Evolutionary conservation across 495 filamentous ascomycete species (phyloP), one percentile per base, ranked within the genome.

Genomic region (Evernia prunastri): DNA sequence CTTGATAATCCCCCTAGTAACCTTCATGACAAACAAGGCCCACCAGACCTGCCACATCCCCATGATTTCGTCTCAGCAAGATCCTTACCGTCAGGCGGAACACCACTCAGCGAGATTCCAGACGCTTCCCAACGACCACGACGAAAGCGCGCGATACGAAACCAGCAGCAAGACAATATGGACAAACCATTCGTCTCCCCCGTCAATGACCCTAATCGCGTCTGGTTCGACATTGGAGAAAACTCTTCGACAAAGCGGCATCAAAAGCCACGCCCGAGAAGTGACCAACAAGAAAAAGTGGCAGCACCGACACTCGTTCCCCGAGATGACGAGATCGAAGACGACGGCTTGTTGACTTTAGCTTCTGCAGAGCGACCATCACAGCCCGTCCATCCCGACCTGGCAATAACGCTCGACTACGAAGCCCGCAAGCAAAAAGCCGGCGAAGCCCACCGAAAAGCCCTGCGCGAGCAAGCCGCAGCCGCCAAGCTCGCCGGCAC

Each of bases 161-260:
- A 67, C 60, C 69, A 59, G 35, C 70, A 59, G 29, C 15, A 45
- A 29, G 56, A n/a, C n/a, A 62, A 61, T 25, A 29, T 70, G 1
- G 71, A 77, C 43, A 73, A 71, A 58, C 72, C 72, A 20, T 77
- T 78, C 63, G 65, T 74, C 7, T 64, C 75, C 13, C 76, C 78
- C 10, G 57, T 75, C 17, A 59, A 66, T 29, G 68, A 73, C 12
- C 59, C 59, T 12, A 33, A 36, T 7, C 42, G 53, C 18, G 69
- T 73, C 12, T 75, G 73, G 73, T 76, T 75, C 62, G 67, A 75
- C n/a, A 63, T 27, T 20, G 57, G 47, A 13, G n/a, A 31, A 11
- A 25, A 63, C 5, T 31, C 39, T 25, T 33, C 25, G 9, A 35
- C 20, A 23, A 63, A 35, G 39, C 59, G 47, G 45, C 4, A 58